A percentile compares a stretch with the other conserved stretches of the same genome.
Evolutionary conservation across 2,329 filamentous ascomycete genomes (phyloP).

Genomic region (Nannizziopsis barbatae): DNA sequence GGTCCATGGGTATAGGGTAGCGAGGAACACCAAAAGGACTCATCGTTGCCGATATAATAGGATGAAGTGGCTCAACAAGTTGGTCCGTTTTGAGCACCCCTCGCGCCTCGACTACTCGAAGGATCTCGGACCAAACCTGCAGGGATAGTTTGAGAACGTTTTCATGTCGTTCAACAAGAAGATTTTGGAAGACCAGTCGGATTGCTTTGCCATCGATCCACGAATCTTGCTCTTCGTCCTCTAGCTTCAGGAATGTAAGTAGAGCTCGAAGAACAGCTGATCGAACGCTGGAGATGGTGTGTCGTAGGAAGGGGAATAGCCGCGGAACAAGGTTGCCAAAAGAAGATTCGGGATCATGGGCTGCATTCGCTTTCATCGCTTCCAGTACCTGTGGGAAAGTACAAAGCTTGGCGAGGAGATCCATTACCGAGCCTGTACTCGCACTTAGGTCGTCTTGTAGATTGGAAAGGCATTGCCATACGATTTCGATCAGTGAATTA

Average conservation of each 20-base stretch:
- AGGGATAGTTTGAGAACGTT: slow-evolving; percentile 71
- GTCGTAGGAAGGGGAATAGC: slow-evolving; percentile 88
- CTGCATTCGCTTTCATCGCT: slow-evolving; percentile 85
- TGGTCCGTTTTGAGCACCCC: slow-evolving; percentile 54
- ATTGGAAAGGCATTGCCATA: slow-evolving; percentile 94
- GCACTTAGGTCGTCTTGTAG: slow-evolving; percentile 95
- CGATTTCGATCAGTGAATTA: slow-evolving; percentile 75
- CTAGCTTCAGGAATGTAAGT: slow-evolving; percentile 82
- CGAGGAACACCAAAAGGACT: slow-evolving; percentile 88
- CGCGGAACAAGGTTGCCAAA: slow-evolving; percentile 87
- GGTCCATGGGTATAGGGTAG: slow-evolving; percentile 86
- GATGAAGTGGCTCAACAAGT: slow-evolving; percentile 61
- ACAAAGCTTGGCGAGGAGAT: slow-evolving; percentile 87
- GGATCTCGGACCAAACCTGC: slow-evolving; percentile 73
- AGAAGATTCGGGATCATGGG: slow-evolving; percentile 70
- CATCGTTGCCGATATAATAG: slow-evolving; percentile 73
- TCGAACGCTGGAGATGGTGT: slow-evolving; percentile 93
- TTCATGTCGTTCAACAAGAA: slow-evolving; percentile 83
- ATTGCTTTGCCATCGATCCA: slow-evolving; percentile 89
- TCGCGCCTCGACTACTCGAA: slow-evolving; percentile 53
- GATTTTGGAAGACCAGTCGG: slow-evolving; percentile 84
- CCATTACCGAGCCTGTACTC: slow-evolving; percentile 97
- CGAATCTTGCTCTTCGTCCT: slow-evolving; percentile 64
- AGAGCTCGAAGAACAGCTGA: slow-evolving; percentile 86
- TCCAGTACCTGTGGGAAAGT: slow-evolving; percentile 85